phyloP scores from a whole-genome alignment of 2,329 filamentous ascomycete genomes.

The Cladosporium sp. region DNA sequence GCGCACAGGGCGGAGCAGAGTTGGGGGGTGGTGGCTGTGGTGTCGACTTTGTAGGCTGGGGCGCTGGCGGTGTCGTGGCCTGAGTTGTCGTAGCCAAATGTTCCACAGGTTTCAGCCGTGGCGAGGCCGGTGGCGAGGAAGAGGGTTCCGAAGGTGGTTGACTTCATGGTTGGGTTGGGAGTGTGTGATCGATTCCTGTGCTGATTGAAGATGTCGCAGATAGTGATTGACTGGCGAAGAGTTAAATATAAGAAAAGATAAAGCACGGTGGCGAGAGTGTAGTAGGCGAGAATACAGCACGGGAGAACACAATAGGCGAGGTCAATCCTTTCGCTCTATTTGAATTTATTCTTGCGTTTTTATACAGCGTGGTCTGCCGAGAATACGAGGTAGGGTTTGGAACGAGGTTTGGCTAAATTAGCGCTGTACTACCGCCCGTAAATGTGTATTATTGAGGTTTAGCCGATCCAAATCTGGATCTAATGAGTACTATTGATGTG shows the following conservation, averaged over 20 bases:
- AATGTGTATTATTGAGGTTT: not conserved
- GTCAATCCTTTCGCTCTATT: not conserved
- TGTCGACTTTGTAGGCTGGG: conserved; percentile 9
- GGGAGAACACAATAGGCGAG: not conserved
- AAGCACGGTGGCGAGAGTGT: not conserved
- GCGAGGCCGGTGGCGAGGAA: conserved; percentile 15
- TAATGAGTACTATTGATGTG: not conserved
- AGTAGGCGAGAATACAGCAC: too few species aligned
- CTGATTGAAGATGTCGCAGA: not conserved
- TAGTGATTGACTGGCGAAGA: not conserved
- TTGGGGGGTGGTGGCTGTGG: conserved; percentile 7
- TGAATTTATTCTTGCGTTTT: not conserved
- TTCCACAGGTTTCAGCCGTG: conserved; percentile 3
- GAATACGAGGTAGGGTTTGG: not conserved
- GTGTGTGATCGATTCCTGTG: not conserved
- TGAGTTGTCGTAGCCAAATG: conserved; percentile 8
- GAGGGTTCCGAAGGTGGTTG: not conserved
- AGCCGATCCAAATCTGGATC: conserved; percentile 3
- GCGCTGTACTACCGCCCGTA: not conserved
- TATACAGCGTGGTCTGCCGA: not conserved
- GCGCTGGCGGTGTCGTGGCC: conserved; percentile 3
- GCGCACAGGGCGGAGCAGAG: conserved; percentile 5
- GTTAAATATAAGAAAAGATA: not conserved
- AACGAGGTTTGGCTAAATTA: not conserved
- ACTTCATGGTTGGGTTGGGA: conserved; percentile 7